phyloP scores from a whole-genome alignment of 202 grass and related monocot genomes.

The Carex arenaria region DNA sequence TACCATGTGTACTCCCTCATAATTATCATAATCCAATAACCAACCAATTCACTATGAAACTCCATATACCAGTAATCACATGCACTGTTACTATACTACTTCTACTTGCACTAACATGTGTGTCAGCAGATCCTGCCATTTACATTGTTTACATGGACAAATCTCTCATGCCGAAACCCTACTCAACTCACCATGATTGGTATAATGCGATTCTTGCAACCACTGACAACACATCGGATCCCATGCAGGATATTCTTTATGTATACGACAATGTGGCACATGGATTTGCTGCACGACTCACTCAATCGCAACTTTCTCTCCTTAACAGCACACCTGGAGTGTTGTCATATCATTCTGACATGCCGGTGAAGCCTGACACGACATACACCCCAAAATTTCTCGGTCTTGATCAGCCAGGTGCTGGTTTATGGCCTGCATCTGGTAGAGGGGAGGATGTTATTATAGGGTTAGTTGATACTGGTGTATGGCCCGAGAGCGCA shows the following conservation, averaged over 20 bases:
- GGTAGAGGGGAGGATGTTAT: constrained; percentile 64
- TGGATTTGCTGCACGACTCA: constrained; percentile 50
- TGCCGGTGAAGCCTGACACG: constrained; percentile 37
- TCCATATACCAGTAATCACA: constrained; percentile 2
- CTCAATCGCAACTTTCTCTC: constrained; percentile 32
- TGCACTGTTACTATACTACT: background rate
- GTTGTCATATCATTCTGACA: constrained; percentile 50
- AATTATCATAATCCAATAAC: background rate
- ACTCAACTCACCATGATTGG: constrained; percentile 39
- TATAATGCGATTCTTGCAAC: constrained; percentile 35
- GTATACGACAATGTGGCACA: constrained; percentile 61
- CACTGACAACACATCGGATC: background rate
- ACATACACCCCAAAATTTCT: constrained; percentile 74
- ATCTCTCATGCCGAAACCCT: constrained; percentile 46
- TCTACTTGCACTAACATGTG: background rate
- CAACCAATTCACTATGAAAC: constrained; percentile 8
- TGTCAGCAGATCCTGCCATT: background rate
- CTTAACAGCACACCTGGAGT: constrained; percentile 39
- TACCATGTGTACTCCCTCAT: background rate
- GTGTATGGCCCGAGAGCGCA: constrained; percentile 75
- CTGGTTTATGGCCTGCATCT: constrained; percentile 43
- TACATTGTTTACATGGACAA: constrained; percentile 86
- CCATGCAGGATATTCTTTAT: constrained; percentile 28
- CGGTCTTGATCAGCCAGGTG: background rate
- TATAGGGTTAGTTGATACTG: constrained; percentile 68